Conservation (phyloP, 257 asterid species). For the Ocimum tenuiflorum region DNA sequence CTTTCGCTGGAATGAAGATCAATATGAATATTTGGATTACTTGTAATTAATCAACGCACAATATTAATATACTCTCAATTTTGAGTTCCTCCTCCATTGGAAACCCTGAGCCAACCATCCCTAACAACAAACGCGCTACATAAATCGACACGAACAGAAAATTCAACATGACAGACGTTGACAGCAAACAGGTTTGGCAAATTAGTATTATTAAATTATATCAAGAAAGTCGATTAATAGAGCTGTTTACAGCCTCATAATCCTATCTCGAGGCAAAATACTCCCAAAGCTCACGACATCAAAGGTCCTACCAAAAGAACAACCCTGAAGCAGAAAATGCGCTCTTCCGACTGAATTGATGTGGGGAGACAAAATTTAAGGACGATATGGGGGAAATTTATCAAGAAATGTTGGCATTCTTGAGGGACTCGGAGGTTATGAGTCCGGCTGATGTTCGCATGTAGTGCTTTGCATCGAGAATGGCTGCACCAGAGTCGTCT, state of each 20-base stretch:
- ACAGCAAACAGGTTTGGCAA: background rate
- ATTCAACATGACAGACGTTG: background rate
- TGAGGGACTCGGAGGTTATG: slow-evolving; percentile 43
- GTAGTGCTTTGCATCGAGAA: slow-evolving; percentile 33
- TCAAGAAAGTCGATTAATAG: background rate
- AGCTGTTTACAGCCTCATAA: background rate
- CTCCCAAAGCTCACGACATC: background rate
- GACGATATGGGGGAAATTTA: background rate
- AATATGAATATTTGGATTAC: too few relatives aligned
- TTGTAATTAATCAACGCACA: too few relatives aligned
- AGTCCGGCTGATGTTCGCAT: slow-evolving; percentile 71
- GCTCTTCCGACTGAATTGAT: background rate
- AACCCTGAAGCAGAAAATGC: background rate
- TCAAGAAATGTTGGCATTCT: slow-evolving; percentile 70
- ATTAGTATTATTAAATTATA: background rate
- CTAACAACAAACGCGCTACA: background rate
- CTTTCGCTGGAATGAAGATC: too few relatives aligned
- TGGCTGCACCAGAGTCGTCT: slow-evolving; percentile 48
- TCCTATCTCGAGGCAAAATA: too few relatives aligned
- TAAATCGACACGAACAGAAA: too few relatives aligned
- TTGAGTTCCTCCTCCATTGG: too few relatives aligned
- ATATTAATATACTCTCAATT: too few relatives aligned
- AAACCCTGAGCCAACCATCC: too few relatives aligned
- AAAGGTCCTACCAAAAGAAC: background rate
- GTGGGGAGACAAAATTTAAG: background rate